phyloP scores from a whole-genome alignment of 2,329 filamentous ascomycete genomes.

The Pseudopyricularia cyperi region DNA sequence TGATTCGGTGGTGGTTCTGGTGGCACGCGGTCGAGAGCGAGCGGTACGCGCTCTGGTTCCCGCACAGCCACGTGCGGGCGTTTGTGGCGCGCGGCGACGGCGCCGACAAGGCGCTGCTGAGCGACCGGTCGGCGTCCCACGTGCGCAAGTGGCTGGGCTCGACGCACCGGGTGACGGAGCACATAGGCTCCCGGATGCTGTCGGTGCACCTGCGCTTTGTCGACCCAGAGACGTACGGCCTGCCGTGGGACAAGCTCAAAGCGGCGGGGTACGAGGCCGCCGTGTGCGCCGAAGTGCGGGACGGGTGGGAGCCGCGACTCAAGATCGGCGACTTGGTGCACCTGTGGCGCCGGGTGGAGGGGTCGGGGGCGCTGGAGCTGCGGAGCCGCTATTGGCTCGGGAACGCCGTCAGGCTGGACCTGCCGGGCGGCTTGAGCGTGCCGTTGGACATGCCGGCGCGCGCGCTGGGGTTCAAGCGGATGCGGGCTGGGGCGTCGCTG shows the following conservation, averaged over 20 bases:
- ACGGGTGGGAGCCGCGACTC: slow-evolving; percentile 4
- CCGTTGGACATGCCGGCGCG: slow-evolving; percentile 3
- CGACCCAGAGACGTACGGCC: slow-evolving; percentile 4
- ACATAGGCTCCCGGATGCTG: slow-evolving; percentile 4
- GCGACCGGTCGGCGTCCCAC: slow-evolving; percentile 2
- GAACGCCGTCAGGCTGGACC: slow-evolving; percentile 4
- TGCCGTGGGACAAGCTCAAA: slow-evolving; percentile 5
- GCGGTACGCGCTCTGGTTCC: slow-evolving; percentile 8
- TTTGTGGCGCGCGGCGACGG: background rate
- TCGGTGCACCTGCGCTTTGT: slow-evolving; percentile 7
- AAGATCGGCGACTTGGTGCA: slow-evolving; percentile 8
- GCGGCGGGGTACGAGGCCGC: slow-evolving; percentile 4
- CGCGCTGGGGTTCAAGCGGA: slow-evolving; percentile 5
- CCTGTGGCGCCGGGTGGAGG: slow-evolving; percentile 5
- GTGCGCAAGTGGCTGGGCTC: slow-evolving; percentile 7
- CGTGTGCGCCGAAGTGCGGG: slow-evolving; percentile 6
- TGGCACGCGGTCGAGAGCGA: slow-evolving; percentile 9
- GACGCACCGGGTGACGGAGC: slow-evolving; percentile 7
- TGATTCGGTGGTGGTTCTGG: slow-evolving; percentile 11
- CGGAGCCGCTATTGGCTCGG: slow-evolving; percentile 8
- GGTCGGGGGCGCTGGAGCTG: slow-evolving; percentile 4
- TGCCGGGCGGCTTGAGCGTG: slow-evolving; percentile 2
- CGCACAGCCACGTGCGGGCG: slow-evolving; percentile 6
- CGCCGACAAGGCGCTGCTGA: background rate
- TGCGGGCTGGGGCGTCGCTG: slow-evolving; percentile 4